phyloP scores from a whole-genome alignment of 345 rosid genomes.

The Salix viminalis region DNA sequence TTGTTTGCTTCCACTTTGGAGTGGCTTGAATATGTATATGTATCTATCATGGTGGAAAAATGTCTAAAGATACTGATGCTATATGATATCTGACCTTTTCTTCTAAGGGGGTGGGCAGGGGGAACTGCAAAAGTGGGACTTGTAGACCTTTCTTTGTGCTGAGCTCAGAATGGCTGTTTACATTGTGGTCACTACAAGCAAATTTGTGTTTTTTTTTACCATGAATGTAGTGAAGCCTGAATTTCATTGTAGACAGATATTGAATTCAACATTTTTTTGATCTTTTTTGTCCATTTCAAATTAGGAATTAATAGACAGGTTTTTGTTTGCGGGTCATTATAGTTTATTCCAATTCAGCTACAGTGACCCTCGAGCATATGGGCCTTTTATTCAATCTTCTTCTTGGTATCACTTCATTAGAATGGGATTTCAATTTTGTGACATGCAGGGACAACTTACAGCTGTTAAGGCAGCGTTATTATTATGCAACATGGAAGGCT shows the following conservation, averaged over 20 bases:
- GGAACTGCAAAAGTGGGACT: neutral
- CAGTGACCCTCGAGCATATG: neutral
- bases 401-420: neutral
- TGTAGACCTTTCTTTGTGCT: neutral
- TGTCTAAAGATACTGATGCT: neutral
- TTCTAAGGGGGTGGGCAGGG: neutral
- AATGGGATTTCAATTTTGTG: constrained; percentile 3
- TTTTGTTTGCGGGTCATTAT: neutral
- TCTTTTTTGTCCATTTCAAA: neutral
- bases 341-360: neutral
- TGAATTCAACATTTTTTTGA: neutral
- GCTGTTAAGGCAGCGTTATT: constrained; percentile 84
- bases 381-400: neutral
- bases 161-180: neutral
- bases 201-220: neutral
- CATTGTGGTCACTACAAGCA: neutral
- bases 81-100: neutral
- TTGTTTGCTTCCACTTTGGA: neutral
- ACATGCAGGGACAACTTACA: constrained; percentile 80
- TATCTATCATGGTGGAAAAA: neutral
- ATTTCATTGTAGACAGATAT: neutral
- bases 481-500: constrained; percentile 99
- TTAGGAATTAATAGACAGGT: neutral
- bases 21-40: neutral
- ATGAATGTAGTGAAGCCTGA: neutral